Percentiles rank a stretch among this genome's conserved stretches.
Conservation (phyloP, 2,329 filamentous ascomycete genomes). For the Ambrosiella xylebori region DNA sequence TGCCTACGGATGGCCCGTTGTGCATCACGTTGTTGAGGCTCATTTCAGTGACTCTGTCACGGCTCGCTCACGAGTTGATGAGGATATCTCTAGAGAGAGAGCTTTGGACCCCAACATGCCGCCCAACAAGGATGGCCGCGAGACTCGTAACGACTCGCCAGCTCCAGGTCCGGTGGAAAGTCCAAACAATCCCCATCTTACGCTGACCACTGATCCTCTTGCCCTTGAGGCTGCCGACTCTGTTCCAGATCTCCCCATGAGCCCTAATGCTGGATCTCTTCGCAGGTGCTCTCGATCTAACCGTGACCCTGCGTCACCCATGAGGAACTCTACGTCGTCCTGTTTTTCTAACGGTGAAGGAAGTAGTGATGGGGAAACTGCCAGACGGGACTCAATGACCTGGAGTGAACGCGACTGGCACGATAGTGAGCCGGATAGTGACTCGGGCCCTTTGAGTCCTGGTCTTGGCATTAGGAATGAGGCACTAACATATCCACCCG, state of each 20-base stretch:
- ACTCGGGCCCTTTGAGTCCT: conserved; percentile 16
- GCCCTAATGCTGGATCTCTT: background rate
- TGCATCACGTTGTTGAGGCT: conserved; percentile 86
- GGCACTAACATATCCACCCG: background rate
- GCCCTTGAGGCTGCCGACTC: conserved; percentile 12
- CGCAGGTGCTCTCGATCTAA: conserved; percentile 3
- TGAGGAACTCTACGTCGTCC: background rate
- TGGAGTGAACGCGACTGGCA: conserved; percentile 53
- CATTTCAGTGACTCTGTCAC: conserved; percentile 64
- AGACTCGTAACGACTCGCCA: conserved; percentile 27
- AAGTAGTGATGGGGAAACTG: conserved; percentile 14
- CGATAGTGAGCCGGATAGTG: conserved; percentile 33
- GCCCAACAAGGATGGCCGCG: conserved; percentile 46
- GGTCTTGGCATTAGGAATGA: conserved; percentile 3
- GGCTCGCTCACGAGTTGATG: conserved; percentile 48
- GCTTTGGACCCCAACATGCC: conserved; percentile 41
- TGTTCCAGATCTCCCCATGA: conserved; percentile 17
- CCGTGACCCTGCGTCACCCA: conserved; percentile 1
- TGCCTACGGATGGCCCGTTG: conserved; percentile 91
- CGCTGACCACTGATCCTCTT: background rate
- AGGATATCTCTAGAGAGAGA: conserved; percentile 50
- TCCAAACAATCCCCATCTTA: background rate
- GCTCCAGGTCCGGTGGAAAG: conserved; percentile 18
- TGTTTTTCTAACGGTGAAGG: background rate
- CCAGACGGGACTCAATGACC: conserved; percentile 33